Conservation (phyloP, 257 asterid genomes). For the Buddleja alternifolia region DNA sequence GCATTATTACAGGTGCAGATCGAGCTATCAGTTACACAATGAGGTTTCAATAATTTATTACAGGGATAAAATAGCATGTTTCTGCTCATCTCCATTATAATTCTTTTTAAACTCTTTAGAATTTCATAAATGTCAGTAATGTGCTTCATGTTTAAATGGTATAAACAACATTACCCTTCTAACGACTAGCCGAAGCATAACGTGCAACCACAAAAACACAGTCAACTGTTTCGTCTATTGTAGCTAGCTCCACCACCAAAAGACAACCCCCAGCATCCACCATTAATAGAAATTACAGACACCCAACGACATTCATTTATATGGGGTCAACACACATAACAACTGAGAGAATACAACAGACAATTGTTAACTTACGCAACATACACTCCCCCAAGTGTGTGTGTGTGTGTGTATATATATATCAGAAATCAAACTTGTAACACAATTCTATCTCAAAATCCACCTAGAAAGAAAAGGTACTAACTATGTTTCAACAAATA, state of each 20-base stretch:
- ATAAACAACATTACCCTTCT: no score
- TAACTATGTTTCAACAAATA: no score
- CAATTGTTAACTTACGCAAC: neutral
- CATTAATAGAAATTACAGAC: no score
- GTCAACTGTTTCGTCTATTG: no score
- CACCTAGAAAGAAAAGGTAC: neutral
- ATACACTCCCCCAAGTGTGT: neutral
- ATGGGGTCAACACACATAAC: neutral
- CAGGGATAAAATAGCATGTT: neutral
- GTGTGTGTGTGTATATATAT: neutral
- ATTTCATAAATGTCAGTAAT: no score
- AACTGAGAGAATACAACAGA: neutral
- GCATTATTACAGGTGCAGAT: neutral
- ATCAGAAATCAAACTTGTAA: constrained; percentile 7
- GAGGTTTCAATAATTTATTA: neutral
- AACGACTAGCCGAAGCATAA: neutral
- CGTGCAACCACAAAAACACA: neutral
- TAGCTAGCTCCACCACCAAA: no score
- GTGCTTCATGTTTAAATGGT: no score
- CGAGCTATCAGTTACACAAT: neutral
- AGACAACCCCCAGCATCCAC: no score
- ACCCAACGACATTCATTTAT: no score
- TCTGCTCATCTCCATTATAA: neutral
- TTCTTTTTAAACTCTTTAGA: neutral
- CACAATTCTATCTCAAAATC: neutral